These are phyloP conservation scores for Darksidea phi DNA, from an alignment of 495 filamentous ascomycete genomes.

Conservation along the genomic window DNA sequence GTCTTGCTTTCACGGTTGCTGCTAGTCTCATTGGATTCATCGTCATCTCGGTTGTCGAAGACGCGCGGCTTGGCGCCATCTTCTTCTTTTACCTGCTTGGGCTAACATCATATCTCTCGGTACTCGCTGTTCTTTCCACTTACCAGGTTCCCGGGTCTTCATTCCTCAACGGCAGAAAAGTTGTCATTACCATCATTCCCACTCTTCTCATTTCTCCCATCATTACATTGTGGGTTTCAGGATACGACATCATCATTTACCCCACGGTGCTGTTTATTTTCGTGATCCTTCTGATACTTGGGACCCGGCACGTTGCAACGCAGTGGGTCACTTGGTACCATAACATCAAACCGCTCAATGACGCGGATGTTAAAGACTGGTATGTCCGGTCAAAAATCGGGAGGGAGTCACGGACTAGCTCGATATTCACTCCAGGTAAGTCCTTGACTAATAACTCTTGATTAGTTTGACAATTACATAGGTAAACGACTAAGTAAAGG, in stretches of 20 bases:
- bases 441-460: not conserved
- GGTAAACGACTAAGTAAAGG: slow-evolving; percentile 27
- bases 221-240: slow-evolving; percentile 33
- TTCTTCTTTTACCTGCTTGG: slow-evolving; percentile 43
- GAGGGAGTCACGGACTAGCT: not conserved
- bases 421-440: slow-evolving; percentile 1
- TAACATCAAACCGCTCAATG: slow-evolving; percentile 39
- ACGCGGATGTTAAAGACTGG: slow-evolving; percentile 40
- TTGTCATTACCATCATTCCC: slow-evolving; percentile 38
- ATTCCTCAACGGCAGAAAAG: slow-evolving; percentile 45
- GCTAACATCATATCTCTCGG: slow-evolving; percentile 40
- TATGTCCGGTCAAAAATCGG: slow-evolving; percentile 22
- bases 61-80: slow-evolving; percentile 37
- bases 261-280: slow-evolving; percentile 34
- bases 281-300: slow-evolving; percentile 34
- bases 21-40: slow-evolving; percentile 53
- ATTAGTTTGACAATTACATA: not conserved
- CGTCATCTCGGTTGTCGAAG: slow-evolving; percentile 45
- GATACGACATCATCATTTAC: slow-evolving; percentile 39
- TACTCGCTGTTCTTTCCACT: slow-evolving; percentile 51
- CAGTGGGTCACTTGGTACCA: slow-evolving; percentile 41
- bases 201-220: slow-evolving; percentile 41
- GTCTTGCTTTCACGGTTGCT: slow-evolving; percentile 55
- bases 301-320: slow-evolving; percentile 45
- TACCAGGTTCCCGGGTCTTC: slow-evolving; percentile 57